A percentile compares a stretch with the other conserved stretches of the same genome.
Conservation (phyloP, 73 alveolate genomes). For the Paramecium sexaurelia region DNA sequence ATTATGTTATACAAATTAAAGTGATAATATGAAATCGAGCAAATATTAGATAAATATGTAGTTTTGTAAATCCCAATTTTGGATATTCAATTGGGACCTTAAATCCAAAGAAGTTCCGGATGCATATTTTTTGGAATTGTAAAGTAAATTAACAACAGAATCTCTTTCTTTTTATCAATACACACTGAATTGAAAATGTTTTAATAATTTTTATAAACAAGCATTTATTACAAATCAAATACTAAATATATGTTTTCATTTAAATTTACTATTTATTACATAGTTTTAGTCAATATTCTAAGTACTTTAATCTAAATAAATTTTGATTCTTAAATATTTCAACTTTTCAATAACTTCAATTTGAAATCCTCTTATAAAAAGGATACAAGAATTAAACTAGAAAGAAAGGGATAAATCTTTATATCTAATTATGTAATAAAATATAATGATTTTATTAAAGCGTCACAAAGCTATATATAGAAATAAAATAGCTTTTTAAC, state of each 20-base stretch:
- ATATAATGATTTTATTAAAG: too few relatives aligned
- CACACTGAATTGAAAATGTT: background rate
- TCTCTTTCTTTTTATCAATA: slow-evolving; percentile 32
- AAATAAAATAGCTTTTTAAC: background rate
- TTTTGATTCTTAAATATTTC: background rate
- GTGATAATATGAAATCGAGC: background rate
- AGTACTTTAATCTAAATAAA: background rate
- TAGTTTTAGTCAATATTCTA: background rate
- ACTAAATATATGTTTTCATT: background rate
- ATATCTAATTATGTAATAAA: too few relatives aligned
- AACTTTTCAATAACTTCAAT: background rate
- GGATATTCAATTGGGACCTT: slow-evolving; percentile 30
- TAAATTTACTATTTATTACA: background rate
- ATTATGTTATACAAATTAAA: background rate
- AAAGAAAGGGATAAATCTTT: background rate
- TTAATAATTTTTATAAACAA: background rate
- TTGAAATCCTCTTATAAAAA: background rate
- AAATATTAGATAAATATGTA: background rate
- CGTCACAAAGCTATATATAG: too few relatives aligned
- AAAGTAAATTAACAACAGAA: background rate
- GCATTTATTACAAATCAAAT: background rate
- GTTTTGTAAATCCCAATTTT: background rate
- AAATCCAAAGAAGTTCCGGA: background rate
- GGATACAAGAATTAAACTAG: background rate
- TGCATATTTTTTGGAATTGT: background rate